These are phyloP conservation scores for Eimeria tenella DNA, from an alignment of 169 alveolate genomes.

Conservation along the genomic window DNA sequence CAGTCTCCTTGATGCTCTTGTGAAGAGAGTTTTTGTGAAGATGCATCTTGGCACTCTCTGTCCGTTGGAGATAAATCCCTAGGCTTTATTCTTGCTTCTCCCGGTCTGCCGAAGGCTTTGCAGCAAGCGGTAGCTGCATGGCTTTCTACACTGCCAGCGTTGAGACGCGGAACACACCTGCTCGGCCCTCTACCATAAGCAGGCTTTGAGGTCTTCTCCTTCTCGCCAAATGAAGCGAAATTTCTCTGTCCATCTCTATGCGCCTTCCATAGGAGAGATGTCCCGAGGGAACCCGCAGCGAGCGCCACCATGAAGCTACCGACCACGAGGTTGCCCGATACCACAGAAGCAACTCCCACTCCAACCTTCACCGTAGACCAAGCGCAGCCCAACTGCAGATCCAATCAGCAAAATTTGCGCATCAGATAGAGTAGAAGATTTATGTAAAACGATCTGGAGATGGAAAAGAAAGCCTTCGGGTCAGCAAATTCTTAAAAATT, in stretches of 20 bases:
- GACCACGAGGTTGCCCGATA: slow-evolving; percentile 33
- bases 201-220: background rate
- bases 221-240: background rate
- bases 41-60: background rate
- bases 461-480: too few relatives aligned
- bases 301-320: slow-evolving; percentile 54
- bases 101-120: background rate
- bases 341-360: slow-evolving; percentile 38
- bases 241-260: slow-evolving; percentile 36
- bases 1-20: background rate
- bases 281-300: slow-evolving; percentile 70
- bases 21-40: background rate
- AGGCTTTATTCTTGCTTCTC: background rate
- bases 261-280: slow-evolving; percentile 61
- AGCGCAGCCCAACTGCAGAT: slow-evolving; percentile 67
- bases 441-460: too few relatives aligned
- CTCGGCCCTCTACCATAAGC: background rate
- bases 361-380: slow-evolving; percentile 75
- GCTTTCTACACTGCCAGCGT: too few relatives aligned
- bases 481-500: too few relatives aligned
- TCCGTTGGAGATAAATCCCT: background rate
- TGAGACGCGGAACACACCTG: background rate
- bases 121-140: too few relatives aligned
- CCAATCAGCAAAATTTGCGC: background rate
- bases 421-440: background rate